Conservation (phyloP, 139 green algal genomes). For the Chlamydomonas sp. region DNA sequence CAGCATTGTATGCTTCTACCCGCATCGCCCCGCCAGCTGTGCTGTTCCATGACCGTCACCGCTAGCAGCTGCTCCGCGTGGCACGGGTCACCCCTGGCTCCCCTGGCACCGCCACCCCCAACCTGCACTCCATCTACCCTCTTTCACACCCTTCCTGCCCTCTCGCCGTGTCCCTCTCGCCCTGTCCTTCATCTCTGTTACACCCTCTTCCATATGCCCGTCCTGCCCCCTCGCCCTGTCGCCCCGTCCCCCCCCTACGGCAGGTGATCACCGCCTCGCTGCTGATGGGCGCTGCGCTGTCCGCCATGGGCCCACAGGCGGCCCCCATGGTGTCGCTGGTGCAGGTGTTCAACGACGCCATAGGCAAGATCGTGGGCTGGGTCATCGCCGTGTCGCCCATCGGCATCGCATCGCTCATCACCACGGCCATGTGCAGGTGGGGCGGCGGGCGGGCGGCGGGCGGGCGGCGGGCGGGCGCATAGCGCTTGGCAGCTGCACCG, state of each 20-base stretch:
- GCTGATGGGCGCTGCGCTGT: conserved; percentile 24
- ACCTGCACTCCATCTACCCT: no score
- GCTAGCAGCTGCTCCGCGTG: no score
- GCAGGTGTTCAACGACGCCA: conserved; percentile 35
- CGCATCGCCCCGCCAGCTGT: no score
- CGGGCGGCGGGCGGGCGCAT: no score
- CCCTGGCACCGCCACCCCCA: no score
- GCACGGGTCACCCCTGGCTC: no score
- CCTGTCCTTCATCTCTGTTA: not conserved
- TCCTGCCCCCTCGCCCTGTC: not conserved
- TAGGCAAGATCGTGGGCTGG: conserved; percentile 33
- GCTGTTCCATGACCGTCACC: no score
- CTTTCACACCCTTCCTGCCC: no score
- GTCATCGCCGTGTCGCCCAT: conserved; percentile 26
- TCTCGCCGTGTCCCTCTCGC: no score
- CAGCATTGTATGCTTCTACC: no score
- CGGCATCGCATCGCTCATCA: conserved; percentile 36
- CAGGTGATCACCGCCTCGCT: conserved; percentile 37
- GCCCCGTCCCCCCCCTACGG: not conserved
- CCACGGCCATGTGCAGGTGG: conserved; percentile 29
- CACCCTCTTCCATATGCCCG: not conserved
- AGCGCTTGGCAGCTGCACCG: no score
- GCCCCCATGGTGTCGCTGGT: conserved; percentile 8
- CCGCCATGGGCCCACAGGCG: conserved; percentile 8
- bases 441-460: no score